Base-by-base conservation (phyloP, 768 basidiomycete genomes). In the Austroboletus festivus region DNA sequence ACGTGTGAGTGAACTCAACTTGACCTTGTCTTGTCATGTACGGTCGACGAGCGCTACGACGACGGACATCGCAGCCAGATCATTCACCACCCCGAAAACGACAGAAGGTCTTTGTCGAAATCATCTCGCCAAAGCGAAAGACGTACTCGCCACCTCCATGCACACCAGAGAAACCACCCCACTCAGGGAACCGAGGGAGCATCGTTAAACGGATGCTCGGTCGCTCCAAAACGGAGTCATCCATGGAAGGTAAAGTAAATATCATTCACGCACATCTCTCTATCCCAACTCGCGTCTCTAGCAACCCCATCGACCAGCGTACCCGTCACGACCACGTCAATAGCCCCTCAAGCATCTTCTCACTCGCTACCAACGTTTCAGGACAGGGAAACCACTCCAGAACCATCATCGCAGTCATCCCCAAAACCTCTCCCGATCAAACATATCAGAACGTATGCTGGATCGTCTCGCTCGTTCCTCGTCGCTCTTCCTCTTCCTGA, bases 401-500 rank as follows among this genome's bases (percentile, higher is more conserved):
- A 58, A 62, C 38, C 21, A 49, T 67, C 38, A 48, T 62, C 46
- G 10, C 60, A 56, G 7, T 33, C 62, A 18, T 62, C 68, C 16
- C 63, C 68, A 1, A 53, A 61, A 21, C 28, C 57, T 10, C 51
- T 61, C 22, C 57, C 61, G n/a, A 49, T 53, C 23, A 65, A 71
- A 15, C 71, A 73, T 38, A 73, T 80, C 3, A 76, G 79, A 34
- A 91, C 88, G 3, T 91, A 91, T 58, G 83, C 85, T 3, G 86
- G 86, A 20, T 74, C 74, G 50, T 86, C 85, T 20, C 86, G 89
- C n/a, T 90, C 89, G 4, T 91, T 88, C 67, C 78, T 91, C 15
- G 76, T 87, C 10, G 69, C 80, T 16, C 64, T 89, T 10, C 80
- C 84, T 11, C 63, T 60, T 55, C 54, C 64, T 42, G 59, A 53